Conservation (phyloP, 495 filamentous ascomycete species). For the Penicillium mononematosum region DNA sequence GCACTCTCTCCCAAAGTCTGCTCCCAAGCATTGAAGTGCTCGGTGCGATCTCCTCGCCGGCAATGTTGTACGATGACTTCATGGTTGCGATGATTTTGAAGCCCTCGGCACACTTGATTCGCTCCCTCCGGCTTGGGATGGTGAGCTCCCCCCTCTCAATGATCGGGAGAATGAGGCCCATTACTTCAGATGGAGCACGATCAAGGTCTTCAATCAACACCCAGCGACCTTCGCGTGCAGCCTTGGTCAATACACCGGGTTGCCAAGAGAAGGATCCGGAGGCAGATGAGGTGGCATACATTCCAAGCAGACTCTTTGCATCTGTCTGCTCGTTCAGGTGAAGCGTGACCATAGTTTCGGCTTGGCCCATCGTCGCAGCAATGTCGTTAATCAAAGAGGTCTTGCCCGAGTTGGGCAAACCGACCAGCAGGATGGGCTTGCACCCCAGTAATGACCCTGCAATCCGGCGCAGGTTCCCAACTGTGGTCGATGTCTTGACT, state of each 20-base stretch:
- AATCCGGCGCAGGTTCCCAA: slow-evolving; percentile 65
- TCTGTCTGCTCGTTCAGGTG: slow-evolving; percentile 97
- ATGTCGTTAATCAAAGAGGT: slow-evolving; percentile 81
- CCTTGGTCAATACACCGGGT: slow-evolving; percentile 90
- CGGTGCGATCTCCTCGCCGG: slow-evolving; percentile 61
- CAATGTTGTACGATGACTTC: slow-evolving; percentile 69
- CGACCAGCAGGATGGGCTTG: slow-evolving; percentile 75
- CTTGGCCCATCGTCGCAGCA: slow-evolving; percentile 70
- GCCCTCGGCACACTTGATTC: slow-evolving; percentile 72
- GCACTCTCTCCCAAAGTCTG: slow-evolving; percentile 76
- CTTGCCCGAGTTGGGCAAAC: slow-evolving; percentile 86
- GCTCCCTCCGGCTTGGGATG: slow-evolving; percentile 83
- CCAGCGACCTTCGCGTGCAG: slow-evolving; percentile 91
- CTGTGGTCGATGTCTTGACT: slow-evolving; percentile 69
- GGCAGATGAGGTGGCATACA: slow-evolving; percentile 82
- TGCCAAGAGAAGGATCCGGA: slow-evolving; percentile 90
- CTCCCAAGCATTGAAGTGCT: slow-evolving; percentile 66
- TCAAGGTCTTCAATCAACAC: slow-evolving; percentile 95
- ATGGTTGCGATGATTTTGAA: slow-evolving; percentile 92
- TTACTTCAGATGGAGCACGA: slow-evolving; percentile 90
- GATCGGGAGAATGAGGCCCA: slow-evolving; percentile 85
- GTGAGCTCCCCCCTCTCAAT: slow-evolving; percentile 85
- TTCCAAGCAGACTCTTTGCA: slow-evolving; percentile 88
- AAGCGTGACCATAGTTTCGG: slow-evolving; percentile 77
- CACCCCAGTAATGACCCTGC: slow-evolving; percentile 60